Evolutionary conservation across 495 filamentous ascomycete genomes (phyloP), one percentile per base, ranked within the genome.

Genomic region (Collariella sp.): DNA sequence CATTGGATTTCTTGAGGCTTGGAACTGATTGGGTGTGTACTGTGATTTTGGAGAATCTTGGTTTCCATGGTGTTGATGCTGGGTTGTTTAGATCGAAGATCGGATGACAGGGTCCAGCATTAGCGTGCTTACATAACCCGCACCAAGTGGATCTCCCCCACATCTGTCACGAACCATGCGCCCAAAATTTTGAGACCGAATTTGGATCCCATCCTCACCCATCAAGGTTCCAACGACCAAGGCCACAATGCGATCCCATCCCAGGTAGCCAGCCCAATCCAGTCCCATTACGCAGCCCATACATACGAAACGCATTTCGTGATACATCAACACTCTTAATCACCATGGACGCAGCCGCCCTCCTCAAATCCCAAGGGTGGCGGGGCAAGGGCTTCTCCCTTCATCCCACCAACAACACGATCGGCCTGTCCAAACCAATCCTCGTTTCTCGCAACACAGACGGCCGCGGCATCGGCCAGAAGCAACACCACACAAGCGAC

Each of bases 351-450:
- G 64, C 64, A 4, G 39, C 57, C 22, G 59, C 59, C 29, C 62
- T 66, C 65, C 82, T 91, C 55, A 80, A 81, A 55, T 77, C 79
- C 62, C 84, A 87, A 72, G 87, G 87, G 59, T 91, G 87, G 87
- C 79, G 80, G 55, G 87, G 87, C 56, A 76, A 79, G 24, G 87
- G 87, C 59, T 82, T 86, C 68, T 80, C 86, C 0, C 77, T 91
- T 10, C 83, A 89, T 64, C 78, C 83, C 11, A 81, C 81, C 43
- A 68, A 72, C 72, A 78, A 80, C 62, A 72, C 73, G 23, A 82
- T 79, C 31, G 87, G 87, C 24, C 77, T 91, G 7, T 76, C 78
- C 12, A 79, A 78, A 52, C 87, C 86, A 7, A 69, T 91, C 23
- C 78, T 87, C 39, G 74, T 89, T 24, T 76, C 80, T 15, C 81